A percentile compares a stretch with the other conserved stretches of the same genome.
phyloP scores from a whole-genome alignment of 2,329 filamentous ascomycete genomes.

The Aspergillus sp. region DNA sequence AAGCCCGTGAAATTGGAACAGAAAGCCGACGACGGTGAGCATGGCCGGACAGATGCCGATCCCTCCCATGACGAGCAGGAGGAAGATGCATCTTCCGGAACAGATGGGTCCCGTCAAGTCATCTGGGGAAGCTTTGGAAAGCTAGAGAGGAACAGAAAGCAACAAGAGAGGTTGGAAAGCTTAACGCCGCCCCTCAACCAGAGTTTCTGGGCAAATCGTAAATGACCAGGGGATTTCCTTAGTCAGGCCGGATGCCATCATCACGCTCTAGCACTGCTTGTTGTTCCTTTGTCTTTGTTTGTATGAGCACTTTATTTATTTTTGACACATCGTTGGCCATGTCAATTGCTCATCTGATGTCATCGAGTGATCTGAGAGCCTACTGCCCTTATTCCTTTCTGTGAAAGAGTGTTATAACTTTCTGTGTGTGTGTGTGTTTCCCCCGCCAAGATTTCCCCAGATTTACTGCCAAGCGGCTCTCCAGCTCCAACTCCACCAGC shows the following conservation, averaged over 20 bases:
- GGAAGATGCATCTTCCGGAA: not conserved
- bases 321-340: too few relatives aligned
- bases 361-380: too few relatives aligned
- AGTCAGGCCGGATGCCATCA: not conserved
- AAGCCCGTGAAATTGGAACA: not conserved
- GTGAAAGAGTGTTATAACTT: too few relatives aligned
- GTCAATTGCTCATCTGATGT: not conserved
- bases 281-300: too few relatives aligned
- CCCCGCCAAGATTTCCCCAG: not conserved
- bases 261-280: too few relatives aligned
- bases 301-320: too few relatives aligned
- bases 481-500: not conserved
- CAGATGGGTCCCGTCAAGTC: not conserved
- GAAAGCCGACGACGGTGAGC: not conserved
- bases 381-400: too few relatives aligned
- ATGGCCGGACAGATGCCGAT: constrained; percentile 2
- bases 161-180: not conserved
- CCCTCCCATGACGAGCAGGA: constrained; percentile 5
- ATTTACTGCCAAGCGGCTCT: not conserved
- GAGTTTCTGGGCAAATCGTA: not conserved
- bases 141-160: not conserved
- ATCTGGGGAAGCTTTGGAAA: not conserved
- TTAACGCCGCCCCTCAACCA: not conserved
- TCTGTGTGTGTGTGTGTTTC: too few relatives aligned
- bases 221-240: not conserved